Evolutionary conservation across 2,329 filamentous ascomycete species (phyloP), one percentile per base, ranked within the genome.

Genomic region (Alternaria hordeiaustralica): DNA sequence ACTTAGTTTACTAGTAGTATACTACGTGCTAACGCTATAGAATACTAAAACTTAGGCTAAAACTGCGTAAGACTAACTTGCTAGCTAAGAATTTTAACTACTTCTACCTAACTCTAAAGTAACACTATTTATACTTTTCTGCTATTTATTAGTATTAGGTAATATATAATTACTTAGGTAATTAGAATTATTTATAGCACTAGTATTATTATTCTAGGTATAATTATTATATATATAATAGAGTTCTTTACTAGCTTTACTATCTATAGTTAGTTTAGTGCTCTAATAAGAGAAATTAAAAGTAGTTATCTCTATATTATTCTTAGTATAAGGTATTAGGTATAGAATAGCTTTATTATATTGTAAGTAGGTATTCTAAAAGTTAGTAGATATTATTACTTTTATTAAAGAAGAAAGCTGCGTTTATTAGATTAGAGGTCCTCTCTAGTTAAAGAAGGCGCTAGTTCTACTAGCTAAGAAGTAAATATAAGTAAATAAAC

Each of bases 101-200:
- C 51, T 55, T 55, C 21, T 23, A 6, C 21, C 36, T 57, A 28
- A 57, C 49, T 28, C 44, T 26, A 13, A 47, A 49, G 44, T 49
- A 20, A 41, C 55, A 57, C 55, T 20, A 18, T 57, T 57, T 20
- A 28, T 41, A 20, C 28, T 57, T 20, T 28, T 49, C 28, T 57
- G n/a, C 44, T 57, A 28, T n/a, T 49, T 28, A 26, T 57, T 13
- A 20, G 44, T 49, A 49, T 25, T 57, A 25, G 55, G 44, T 57
- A 28, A 49, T 28, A 57, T 57, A 49, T 49, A 45, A 26, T 57
- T 44, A 44, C 44, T 57, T 13, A 57, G 41, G 44, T 47, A 57
- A 49, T 26, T 25, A 41, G 44, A 41, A 13, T 28, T 30, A 15
- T 57, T 49, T 49, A 28, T 21, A 13, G 55, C 26, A 28, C 43